A percentile compares a stretch with the other conserved stretches of the same genome.
Conservation (phyloP, 2,329 filamentous ascomycete species). For the Purpureocillium takamizusanense region DNA sequence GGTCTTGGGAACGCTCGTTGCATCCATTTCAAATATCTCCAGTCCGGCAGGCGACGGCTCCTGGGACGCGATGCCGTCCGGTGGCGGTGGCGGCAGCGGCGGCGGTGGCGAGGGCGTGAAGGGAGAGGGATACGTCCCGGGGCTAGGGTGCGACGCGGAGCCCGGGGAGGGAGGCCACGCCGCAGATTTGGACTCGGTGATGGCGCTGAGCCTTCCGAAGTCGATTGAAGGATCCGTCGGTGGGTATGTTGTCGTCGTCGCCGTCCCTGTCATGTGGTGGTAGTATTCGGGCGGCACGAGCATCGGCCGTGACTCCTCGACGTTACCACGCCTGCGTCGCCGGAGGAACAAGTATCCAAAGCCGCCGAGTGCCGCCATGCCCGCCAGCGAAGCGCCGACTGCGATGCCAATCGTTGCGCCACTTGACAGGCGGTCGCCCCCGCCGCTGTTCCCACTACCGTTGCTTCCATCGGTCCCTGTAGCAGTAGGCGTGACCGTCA, state of each 20-base stretch:
- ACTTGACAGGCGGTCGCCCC: conserved; percentile 19
- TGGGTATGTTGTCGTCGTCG: conserved; percentile 10
- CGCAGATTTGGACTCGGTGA: conserved; percentile 8
- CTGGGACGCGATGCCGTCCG: not conserved
- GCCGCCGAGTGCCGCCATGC: conserved; percentile 15
- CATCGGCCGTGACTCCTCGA: conserved; percentile 21
- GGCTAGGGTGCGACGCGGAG: not conserved
- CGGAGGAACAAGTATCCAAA: conserved; percentile 17
- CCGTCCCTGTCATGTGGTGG: conserved; percentile 8
- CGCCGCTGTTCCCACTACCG: not conserved
- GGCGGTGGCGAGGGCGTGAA: conserved; percentile 7
- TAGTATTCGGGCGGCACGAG: conserved; percentile 11
- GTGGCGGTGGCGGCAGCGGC: conserved; percentile 5
- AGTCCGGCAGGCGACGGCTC: no score
- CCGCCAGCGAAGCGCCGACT: conserved; percentile 22
- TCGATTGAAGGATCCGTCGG: conserved; percentile 13
- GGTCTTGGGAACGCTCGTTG: not conserved
- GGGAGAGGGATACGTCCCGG: conserved; percentile 4
- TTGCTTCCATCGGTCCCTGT: conserved; percentile 1
- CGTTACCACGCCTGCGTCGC: conserved; percentile 12
- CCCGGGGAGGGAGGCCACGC: conserved; percentile 4
- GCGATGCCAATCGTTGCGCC: conserved; percentile 30
- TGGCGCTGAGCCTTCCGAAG: not conserved
- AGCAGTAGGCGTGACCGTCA: conserved; percentile 3
- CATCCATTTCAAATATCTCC: conserved; percentile 11